phyloP scores from a whole-genome alignment of 2,329 filamentous ascomycete species.

The Paraconiothyrium sp. region DNA sequence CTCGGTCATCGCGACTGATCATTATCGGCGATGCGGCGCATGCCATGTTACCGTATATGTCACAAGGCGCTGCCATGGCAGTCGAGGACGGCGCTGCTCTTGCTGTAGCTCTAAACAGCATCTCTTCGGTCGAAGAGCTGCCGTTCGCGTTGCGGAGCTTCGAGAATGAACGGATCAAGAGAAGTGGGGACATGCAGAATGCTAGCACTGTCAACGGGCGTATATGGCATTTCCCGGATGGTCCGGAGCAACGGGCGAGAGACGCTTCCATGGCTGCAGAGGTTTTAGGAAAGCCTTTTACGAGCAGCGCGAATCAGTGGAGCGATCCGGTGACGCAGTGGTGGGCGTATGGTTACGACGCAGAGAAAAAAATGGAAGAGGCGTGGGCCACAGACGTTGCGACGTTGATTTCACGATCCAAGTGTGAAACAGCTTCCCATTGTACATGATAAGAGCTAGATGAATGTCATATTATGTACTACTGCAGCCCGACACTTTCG shows the following conservation, averaged over 20 bases:
- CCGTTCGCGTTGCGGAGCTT: conserved; percentile 51
- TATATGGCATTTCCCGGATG: conserved; percentile 55
- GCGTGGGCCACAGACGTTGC: conserved; percentile 7
- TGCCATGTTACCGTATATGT: conserved; percentile 38
- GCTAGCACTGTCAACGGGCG: conserved; percentile 58
- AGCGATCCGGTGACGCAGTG: conserved; percentile 57
- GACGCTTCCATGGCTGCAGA: conserved; percentile 42
- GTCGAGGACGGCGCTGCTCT: conserved; percentile 74
- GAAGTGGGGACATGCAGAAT: conserved; percentile 57
- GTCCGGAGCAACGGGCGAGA: conserved; percentile 30
- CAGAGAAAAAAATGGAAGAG: conserved; percentile 45
- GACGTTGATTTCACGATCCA: neutral
- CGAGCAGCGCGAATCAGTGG: conserved; percentile 59
- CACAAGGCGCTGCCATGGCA: conserved; percentile 66
- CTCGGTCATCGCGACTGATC: conserved; percentile 25
- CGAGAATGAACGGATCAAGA: conserved; percentile 57
- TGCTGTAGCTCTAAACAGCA: conserved; percentile 53
- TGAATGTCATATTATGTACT: no score
- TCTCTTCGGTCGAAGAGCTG: conserved; percentile 39
- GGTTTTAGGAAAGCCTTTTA: conserved; percentile 49
- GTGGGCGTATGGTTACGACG: conserved; percentile 62
- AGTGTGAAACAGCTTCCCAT: neutral
- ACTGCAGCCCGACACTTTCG: neutral
- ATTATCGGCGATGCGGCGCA: conserved; percentile 38
- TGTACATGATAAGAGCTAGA: no score